These are phyloP conservation scores for Malassezia yamatoensis DNA, from an alignment of 1,284 basidiomycete species.

Conservation along the genomic window DNA sequence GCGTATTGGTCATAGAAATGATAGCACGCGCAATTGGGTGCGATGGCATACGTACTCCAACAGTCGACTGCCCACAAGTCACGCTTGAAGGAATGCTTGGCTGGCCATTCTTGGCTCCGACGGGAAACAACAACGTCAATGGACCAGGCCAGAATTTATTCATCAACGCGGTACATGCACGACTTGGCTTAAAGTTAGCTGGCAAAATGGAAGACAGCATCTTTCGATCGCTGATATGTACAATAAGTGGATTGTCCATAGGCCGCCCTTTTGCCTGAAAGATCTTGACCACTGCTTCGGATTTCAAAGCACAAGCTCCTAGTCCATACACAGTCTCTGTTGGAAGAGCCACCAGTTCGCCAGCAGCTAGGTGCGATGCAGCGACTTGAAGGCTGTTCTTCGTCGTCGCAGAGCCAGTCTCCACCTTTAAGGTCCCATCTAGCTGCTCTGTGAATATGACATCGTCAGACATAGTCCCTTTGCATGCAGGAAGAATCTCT, in stretches of 20 bases:
- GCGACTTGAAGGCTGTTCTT: slow-evolving; percentile 30
- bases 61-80: slow-evolving; percentile 69
- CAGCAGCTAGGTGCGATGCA: slow-evolving; percentile 28
- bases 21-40: slow-evolving; percentile 85
- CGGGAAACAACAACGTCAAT: slow-evolving; percentile 80
- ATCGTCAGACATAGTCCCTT: neutral
- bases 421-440: neutral
- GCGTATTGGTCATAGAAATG: slow-evolving; percentile 64
- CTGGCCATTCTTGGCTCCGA: slow-evolving; percentile 10
- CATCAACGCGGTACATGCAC: slow-evolving; percentile 51
- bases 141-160: slow-evolving; percentile 88
- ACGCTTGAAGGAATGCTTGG: slow-evolving; percentile 32
- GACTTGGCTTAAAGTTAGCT: slow-evolving; percentile 14
- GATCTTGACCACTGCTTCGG: slow-evolving; percentile 59
- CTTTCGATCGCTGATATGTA: slow-evolving; percentile 74
- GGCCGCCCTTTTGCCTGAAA: slow-evolving; percentile 86
- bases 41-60: slow-evolving; percentile 85
- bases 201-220: slow-evolving; percentile 62
- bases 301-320: slow-evolving; percentile 66
- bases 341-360: slow-evolving; percentile 67
- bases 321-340: slow-evolving; percentile 98
- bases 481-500: neutral
- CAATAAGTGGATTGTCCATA: slow-evolving; percentile 91
- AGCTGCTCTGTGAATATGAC: slow-evolving; percentile 5
- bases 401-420: slow-evolving; percentile 22